Evolutionary conservation across 768 basidiomycete species (phyloP), one percentile per base, ranked within the genome.

Genomic region (Gloeostereum incarnatum): DNA sequence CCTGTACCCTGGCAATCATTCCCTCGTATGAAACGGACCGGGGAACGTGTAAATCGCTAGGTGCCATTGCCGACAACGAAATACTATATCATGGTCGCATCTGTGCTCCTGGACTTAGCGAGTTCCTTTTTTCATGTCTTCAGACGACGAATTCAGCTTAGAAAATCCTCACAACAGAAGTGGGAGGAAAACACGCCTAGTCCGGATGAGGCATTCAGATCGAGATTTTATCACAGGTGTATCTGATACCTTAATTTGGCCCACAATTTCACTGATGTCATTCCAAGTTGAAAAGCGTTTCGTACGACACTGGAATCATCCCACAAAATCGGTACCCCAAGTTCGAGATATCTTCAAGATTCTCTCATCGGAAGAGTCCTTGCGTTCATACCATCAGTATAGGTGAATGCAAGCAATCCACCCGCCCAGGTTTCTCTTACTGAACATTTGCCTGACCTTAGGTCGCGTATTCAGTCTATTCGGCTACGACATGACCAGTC

Each of bases 261-360:
- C n/a, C n/a, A n/a, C n/a, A n/a, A n/a, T n/a, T n/a, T n/a, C 7
- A 30, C 18, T 17, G 29, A 23, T 10, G 19, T 22, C 38, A 16
- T 36, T 38, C 36, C 36, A 36, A 78, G 76, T 77, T 11, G 65
- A 69, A 45, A 62, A 58, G 19, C 56, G 65, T 26, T 78, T 79
- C 43, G 45, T 55, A 36, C 67, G 67, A 45, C 71, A 69, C 23
- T 79, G 77, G 77, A 64, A 58, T 34, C 77, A 79, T 50, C 61
- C 66, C 1, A 61, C 72, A 43, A 78, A 77, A 49, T 45, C 55
- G 7, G 64, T 53, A 41, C 77, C 75, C 2, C 54, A 60, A 16
- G 51, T 79, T 26, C 67, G 65, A 31, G 61, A 61, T 4, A 55
- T 79, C 7, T 77, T 69, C 53, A 73, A 68, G 47, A 57, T 79